Conservation (phyloP, 2,329 filamentous ascomycete species). For the Talaromyces rugulosus region DNA sequence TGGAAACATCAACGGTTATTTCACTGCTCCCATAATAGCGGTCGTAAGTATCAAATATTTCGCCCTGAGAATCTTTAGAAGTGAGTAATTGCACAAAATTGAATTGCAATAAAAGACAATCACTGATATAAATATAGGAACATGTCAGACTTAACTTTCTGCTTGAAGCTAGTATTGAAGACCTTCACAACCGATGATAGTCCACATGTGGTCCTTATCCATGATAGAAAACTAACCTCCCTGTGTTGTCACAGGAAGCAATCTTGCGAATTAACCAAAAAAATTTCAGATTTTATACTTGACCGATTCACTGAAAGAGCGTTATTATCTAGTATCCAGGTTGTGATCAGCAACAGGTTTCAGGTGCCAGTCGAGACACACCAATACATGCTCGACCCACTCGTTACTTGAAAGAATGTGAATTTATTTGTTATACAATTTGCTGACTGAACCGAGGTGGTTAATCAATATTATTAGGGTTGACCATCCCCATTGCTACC, state of each 20-base stretch:
- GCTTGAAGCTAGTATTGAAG: neutral
- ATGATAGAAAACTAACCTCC: neutral
- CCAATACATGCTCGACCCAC: neutral
- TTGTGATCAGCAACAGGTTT: neutral
- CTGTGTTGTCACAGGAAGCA: neutral
- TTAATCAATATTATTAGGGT: too few relatives aligned
- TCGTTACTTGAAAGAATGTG: neutral
- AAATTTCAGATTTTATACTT: neutral
- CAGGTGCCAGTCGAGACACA: neutral
- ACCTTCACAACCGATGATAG: neutral
- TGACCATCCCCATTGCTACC: too few relatives aligned
- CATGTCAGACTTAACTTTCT: neutral
- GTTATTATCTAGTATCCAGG: neutral
- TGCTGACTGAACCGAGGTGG: neutral
- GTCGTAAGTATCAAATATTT: neutral
- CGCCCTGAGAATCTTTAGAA: neutral
- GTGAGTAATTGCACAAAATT: neutral
- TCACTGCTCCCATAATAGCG: neutral
- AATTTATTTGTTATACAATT: neutral
- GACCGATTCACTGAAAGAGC: neutral
- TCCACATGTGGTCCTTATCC: neutral
- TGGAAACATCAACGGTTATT: neutral
- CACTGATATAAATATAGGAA: too few relatives aligned
- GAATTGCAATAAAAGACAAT: too few relatives aligned
- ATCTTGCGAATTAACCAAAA: neutral